Evolutionary conservation across 805 yeast species (phyloP), one percentile per base, ranked within the genome.

Genomic region (Saccharomyces paradoxus): DNA sequence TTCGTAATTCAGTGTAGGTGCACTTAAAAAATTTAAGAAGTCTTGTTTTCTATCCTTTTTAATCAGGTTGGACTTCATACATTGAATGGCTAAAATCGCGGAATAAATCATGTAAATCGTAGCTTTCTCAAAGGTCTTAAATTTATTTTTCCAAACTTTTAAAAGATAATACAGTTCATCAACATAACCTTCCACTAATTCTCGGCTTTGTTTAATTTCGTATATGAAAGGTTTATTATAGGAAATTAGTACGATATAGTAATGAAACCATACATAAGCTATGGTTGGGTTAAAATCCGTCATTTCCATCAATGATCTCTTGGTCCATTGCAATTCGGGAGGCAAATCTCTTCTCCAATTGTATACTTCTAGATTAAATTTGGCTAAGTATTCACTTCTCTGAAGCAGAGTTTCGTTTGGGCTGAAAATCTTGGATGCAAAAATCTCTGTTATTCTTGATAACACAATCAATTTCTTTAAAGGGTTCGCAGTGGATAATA

Each of bases 221-320:
- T 55, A 59, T 6, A 80, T 74, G 59, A 81, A 81, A 4, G 84
- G 84, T 29, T 83, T 70, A 59, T 81, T 81, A 48, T 81, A 72
- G 58, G 86, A 81, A 14, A 82, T 70, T n/a, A 80, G 61, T 9
- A 79, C 73, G 37, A 82, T 73, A 60, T 81, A 81, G 62, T 80
- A 81, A 60, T 79, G 81, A 58, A 76, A 79, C 56, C 79, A 69
- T 17, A 80, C 74, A 50, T 77, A 71, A 54, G 78, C 71, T 13
- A 71, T 64, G 0, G 81, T 78, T 0, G 84, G 83, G 57, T 80
- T 77, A 53, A 73, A 76, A 2, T 77, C 75, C 26, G 51, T 27
- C 22, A 75, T 64, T 27, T 55, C 53, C 48, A 61, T 64, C 41
- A 81, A 66, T n/a, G 62, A 62, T 4, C 65, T 60, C 48, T 69